Evolutionary conservation across 768 basidiomycete species (phyloP), one percentile per base, ranked within the genome.

Genomic region (Saitozyma sp.): DNA sequence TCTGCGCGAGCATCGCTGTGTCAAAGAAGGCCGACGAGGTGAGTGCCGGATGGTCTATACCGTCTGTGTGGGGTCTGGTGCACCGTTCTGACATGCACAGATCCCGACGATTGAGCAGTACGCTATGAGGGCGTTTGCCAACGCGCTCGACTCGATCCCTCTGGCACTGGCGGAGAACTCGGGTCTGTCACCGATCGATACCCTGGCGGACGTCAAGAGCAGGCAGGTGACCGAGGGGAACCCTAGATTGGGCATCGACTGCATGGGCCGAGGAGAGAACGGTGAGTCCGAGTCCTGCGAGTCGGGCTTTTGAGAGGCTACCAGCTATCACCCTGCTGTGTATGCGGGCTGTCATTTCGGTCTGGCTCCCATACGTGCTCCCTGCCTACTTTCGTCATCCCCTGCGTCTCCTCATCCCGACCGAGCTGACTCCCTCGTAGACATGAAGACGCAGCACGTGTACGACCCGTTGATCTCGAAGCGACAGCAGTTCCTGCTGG

Each of bases 21-120:
- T 83, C 89, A 61, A 90, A 92, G 77, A 92, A 91, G 49, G 96
- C 96, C 8, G 96, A 99, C 79, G 88, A 96, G 82, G 91, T 90
- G 52, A 17, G 82, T 71, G 16, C 48, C 17, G 55, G n/a, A 46
- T 20, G 42, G 58, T 49, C 29, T 51, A 54, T 2, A 41, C 56
- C 3, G 50, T 19, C 19, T 19, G 19, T 54, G 40, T 7, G 2
- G 16, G 16, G n/a, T 3, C 38, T 8, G 6, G 6, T n/a, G 29
- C 20, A 0, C 11, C n/a, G 14, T 43, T 17, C 60, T 56, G 46
- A 67, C 56, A 43, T 42, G 5, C 8, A 10, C 56, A 93, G 91
- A 95, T 96, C 68, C 89, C 96, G 1, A 85, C 92, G 38, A 97
- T 99, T 73, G 96, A 99, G 81, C 96, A 99, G 83, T 99, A 99